Evolutionary conservation across 805 yeast species (phyloP).

Genomic region (Lipomyces yamadae): DNA sequence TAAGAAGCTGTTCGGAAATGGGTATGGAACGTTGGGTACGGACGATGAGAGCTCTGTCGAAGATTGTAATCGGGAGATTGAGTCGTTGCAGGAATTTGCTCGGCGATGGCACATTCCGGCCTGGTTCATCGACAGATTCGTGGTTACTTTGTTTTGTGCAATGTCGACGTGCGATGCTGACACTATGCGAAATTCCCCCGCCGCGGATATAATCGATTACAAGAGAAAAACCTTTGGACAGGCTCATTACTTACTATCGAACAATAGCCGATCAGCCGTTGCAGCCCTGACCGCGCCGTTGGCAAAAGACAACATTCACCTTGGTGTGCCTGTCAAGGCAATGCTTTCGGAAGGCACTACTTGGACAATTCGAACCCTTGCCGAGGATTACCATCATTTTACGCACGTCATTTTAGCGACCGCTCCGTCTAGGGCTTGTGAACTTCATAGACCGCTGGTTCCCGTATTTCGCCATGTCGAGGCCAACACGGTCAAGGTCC

Average conservation of each 20-base stretch:
- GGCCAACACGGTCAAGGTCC: constrained; percentile 22
- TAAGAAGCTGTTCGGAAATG: not conserved
- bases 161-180: constrained; percentile 26
- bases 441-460: constrained; percentile 18
- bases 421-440: constrained; percentile 18
- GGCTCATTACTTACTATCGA: constrained; percentile 29
- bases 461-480: constrained; percentile 16
- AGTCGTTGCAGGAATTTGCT: constrained; percentile 22
- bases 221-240: constrained; percentile 25
- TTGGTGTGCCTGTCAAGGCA: constrained; percentile 23
- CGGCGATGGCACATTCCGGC: constrained; percentile 23
- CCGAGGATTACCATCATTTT: constrained; percentile 19
- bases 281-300: constrained; percentile 26
- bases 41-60: constrained; percentile 16
- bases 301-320: constrained; percentile 22
- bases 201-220: constrained; percentile 32
- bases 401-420: constrained; percentile 31
- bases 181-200: constrained; percentile 27
- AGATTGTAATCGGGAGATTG: constrained; percentile 9
- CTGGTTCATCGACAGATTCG: constrained; percentile 25
- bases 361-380: constrained; percentile 26
- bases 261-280: constrained; percentile 28
- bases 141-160: constrained; percentile 29
- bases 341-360: constrained; percentile 25
- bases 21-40: constrained; percentile 10